Conservation (phyloP, 1,284 basidiomycete genomes). For the Tilletia indica region DNA sequence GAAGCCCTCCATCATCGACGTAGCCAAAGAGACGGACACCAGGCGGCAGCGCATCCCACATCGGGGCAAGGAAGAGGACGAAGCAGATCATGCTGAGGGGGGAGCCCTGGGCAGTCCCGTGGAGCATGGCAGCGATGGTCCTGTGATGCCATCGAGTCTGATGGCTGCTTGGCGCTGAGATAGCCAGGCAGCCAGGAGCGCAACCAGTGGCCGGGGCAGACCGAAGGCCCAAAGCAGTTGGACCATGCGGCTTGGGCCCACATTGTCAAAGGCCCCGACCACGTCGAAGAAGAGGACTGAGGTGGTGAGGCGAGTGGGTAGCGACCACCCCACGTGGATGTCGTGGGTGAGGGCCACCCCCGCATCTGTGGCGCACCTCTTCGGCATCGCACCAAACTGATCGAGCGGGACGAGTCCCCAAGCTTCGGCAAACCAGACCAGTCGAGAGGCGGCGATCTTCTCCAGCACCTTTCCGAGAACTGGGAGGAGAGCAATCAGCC, state of each 20-base stretch:
- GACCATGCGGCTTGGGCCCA: not conserved
- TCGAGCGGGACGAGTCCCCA: not conserved
- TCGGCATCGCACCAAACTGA: slow-evolving; percentile 9
- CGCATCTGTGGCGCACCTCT: not conserved
- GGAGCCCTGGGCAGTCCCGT: slow-evolving; percentile 15
- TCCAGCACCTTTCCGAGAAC: slow-evolving; percentile 5
- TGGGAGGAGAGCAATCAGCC: slow-evolving; percentile 10
- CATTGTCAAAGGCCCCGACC: slow-evolving; percentile 10
- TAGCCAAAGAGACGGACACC: not conserved
- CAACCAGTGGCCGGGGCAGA: not conserved
- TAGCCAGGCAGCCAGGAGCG: not conserved
- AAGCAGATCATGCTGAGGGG: slow-evolving; percentile 8
- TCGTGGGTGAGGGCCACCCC: slow-evolving; percentile 4
- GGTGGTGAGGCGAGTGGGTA: not conserved
- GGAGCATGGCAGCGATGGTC: not conserved
- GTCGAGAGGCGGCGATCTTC: not conserved
- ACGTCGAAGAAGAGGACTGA: slow-evolving; percentile 14
- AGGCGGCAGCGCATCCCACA: not conserved
- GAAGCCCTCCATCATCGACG: not conserved
- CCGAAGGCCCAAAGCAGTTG: not conserved
- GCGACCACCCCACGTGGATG: slow-evolving; percentile 11
- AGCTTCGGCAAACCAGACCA: not conserved
- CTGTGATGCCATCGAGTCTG: not conserved
- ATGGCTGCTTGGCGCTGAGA: not conserved
- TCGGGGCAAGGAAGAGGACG: not conserved